Evolutionary conservation across 306 rosid species (phyloP).

Genomic region (Elaeagnus macrophylla): DNA sequence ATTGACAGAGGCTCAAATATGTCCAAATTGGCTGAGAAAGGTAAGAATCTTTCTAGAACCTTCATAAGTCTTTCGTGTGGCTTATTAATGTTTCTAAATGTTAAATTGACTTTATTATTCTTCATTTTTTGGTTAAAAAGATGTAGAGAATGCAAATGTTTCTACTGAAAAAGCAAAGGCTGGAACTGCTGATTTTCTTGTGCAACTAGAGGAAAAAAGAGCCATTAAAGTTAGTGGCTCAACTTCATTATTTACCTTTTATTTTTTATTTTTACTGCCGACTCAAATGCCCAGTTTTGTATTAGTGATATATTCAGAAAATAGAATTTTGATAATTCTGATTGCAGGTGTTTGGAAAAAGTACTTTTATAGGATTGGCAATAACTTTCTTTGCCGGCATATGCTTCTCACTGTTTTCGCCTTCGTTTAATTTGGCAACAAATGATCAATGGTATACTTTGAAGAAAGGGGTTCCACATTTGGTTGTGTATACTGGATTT

Average conservation of each 20-base stretch:
- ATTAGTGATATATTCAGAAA: background rate
- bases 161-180: constrained; percentile 35
- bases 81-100: constrained; percentile 6
- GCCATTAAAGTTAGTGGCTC: constrained; percentile 55
- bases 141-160: constrained; percentile 33
- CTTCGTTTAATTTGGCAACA: constrained; percentile 89
- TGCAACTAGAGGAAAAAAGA: constrained; percentile 67
- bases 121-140: constrained; percentile 23
- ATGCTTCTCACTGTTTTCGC: constrained; percentile 83
- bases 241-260: too few relatives aligned
- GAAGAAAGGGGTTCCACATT: constrained; percentile 62
- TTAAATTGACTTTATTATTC: constrained; percentile 3
- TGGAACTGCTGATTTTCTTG: constrained; percentile 74
- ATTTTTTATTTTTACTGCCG: background rate
- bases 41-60: constrained; percentile 22
- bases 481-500: constrained; percentile 73
- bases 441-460: constrained; percentile 87
- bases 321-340: background rate
- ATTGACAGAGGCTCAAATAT: constrained; percentile 25
- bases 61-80: constrained; percentile 6
- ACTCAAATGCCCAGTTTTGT: background rate
- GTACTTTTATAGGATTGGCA: constrained; percentile 52
- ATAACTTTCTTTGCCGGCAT: constrained; percentile 69
- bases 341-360: constrained; percentile 72
- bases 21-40: constrained; percentile 22